Evolutionary conservation across 2,329 filamentous ascomycete species (phyloP).

Genomic region (Fusarium lyarnte): DNA sequence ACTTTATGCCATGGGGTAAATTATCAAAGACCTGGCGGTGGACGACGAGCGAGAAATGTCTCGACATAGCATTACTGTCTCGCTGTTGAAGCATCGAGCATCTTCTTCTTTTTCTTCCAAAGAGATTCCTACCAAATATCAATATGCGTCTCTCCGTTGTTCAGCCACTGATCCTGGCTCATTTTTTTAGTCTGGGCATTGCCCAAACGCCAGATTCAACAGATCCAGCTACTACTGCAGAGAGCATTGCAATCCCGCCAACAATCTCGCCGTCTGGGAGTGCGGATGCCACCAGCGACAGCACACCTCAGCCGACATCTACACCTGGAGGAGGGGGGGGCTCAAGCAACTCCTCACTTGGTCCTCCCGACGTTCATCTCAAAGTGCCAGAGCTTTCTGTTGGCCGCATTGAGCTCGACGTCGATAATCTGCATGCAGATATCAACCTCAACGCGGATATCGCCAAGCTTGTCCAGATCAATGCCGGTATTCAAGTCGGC

Average conservation of each 20-base stretch:
- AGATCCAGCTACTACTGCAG: constrained; percentile 13
- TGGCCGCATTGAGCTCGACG: constrained; percentile 21
- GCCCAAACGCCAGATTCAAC: constrained; percentile 23
- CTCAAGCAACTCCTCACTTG: constrained; percentile 14
- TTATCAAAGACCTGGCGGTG: background rate
- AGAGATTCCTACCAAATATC: background rate
- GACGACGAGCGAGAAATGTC: background rate
- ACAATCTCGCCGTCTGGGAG: background rate
- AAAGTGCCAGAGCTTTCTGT: constrained; percentile 22
- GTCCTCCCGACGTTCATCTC: constrained; percentile 24
- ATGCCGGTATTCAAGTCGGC: constrained; percentile 15
- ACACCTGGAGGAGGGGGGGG: background rate
- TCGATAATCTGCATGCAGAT: constrained; percentile 23
- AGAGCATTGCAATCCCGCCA: constrained; percentile 15
- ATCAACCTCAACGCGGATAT: constrained; percentile 26
- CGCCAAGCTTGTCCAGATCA: constrained; percentile 16
- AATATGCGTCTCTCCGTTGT: constrained; percentile 19
- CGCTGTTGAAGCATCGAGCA: background rate
- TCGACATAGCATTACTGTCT: background rate
- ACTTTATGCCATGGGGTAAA: constrained; percentile 6
- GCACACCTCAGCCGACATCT: background rate
- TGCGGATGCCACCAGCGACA: background rate
- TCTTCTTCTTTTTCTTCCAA: background rate
- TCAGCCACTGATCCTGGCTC: constrained; percentile 5
- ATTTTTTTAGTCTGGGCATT: background rate